Evolutionary conservation across 23 red algal genomes (phyloP).

Genomic region (Gracilaria gracilis): DNA sequence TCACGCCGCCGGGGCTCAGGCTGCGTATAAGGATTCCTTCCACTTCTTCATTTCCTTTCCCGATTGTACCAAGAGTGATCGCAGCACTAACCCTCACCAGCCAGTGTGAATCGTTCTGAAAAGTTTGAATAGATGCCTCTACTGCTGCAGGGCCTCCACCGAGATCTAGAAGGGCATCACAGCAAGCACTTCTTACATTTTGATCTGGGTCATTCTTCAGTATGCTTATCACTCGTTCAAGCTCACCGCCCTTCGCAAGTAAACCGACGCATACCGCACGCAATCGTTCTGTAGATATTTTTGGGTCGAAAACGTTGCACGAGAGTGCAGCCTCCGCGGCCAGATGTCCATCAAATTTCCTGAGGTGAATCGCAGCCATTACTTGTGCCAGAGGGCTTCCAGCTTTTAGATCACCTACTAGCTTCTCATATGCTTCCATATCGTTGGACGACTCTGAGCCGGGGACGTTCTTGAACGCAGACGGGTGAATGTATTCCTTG

Average conservation of each 20-base stretch:
- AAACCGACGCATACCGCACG: slow-evolving; percentile 48
- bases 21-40: slow-evolving; percentile 32
- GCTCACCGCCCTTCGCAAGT: slow-evolving; percentile 47
- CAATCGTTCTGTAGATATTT: slow-evolving; percentile 30
- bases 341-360: slow-evolving; percentile 44
- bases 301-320: slow-evolving; percentile 1
- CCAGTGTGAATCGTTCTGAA: slow-evolving; percentile 59
- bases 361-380: slow-evolving; percentile 53
- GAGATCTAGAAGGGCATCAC: slow-evolving; percentile 47
- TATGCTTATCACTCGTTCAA: slow-evolving; percentile 17
- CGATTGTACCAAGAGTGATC: slow-evolving; percentile 55
- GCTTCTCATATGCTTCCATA: neutral
- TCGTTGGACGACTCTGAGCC: neutral
- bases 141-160: slow-evolving; percentile 32
- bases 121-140: slow-evolving; percentile 34
- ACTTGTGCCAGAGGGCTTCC: slow-evolving; percentile 33
- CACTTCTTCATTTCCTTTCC: slow-evolving; percentile 29
- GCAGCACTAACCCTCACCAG: slow-evolving; percentile 59
- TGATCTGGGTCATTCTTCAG: slow-evolving; percentile 58
- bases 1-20: slow-evolving; percentile 18
- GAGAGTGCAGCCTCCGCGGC: slow-evolving; percentile 33
- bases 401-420: slow-evolving; percentile 50
- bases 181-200: slow-evolving; percentile 64
- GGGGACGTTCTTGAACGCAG: neutral
- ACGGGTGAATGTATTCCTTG: slow-evolving; percentile 42